Evolutionary conservation across 2,329 filamentous ascomycete genomes (phyloP), one percentile per base, ranked within the genome.

Genomic region (Lizonia empirigonia): DNA sequence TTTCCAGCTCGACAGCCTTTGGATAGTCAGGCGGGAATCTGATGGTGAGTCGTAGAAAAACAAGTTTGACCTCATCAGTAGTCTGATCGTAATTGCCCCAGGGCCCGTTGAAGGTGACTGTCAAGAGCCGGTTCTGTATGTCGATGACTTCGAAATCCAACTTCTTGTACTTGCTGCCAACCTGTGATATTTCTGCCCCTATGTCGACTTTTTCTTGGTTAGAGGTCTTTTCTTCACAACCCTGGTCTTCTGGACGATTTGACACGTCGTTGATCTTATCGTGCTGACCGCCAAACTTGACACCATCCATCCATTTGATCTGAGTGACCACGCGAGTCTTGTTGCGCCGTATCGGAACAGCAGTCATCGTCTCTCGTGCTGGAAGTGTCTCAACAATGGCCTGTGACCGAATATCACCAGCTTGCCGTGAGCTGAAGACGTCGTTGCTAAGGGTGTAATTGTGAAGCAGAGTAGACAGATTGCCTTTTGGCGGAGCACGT

Each of bases 231-330:
- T 59, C 51, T 10, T 48, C 36, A 23, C 34, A 48, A 16, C 56
- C 47, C 58, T 56, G 29, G 16, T 57, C 50, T 15, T 63, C 55
- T n/a, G 56, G 44, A 10, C 59, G 56, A 48, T 48, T 44, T 7
- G 39, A 49, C 15, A 59, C 59, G 8, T 64, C 62, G 22, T 66
- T 55, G 10, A 50, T 52, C 24, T 69, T 64, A 24, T 63, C 59
- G 12, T 60, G 64, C 8, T 67, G 68, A 29, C 68, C 75, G 76
- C 78, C 80, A 46, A 86, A 84, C 56, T 84, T 85, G 32, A 87
- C 82, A 41, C 84, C 84, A 50, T 82, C 81, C 81, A 86, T 85
- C 84, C 84, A 87, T 2, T 79, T 77, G 47, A 87, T 85, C 13
- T 82, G 81, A 49, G 84, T 83, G 18, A 79, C 78, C 46, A 82